Evolutionary conservation across 2,329 filamentous ascomycete species (phyloP).

Genomic region (Pseudogymnoascus sp.): DNA sequence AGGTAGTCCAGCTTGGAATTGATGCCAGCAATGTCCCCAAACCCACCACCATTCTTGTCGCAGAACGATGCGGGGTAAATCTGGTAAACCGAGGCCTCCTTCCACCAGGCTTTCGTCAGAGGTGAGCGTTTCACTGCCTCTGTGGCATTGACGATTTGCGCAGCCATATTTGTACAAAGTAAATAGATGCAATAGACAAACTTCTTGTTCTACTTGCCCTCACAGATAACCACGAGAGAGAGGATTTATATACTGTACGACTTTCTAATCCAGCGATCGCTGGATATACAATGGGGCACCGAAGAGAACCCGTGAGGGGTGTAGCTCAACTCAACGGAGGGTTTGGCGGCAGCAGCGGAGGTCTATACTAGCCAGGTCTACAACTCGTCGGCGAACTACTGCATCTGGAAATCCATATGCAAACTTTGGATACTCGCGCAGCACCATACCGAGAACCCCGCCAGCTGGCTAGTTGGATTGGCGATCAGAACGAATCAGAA

Average conservation of each 20-base stretch:
- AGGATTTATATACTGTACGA: background rate
- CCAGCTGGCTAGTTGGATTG: background rate
- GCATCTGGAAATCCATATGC: background rate
- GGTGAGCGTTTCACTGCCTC: background rate
- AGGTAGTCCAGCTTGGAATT: conserved; percentile 51
- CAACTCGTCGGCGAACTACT: background rate
- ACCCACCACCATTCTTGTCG: conserved; percentile 46
- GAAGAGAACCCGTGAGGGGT: background rate
- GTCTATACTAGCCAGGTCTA: background rate
- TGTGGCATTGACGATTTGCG: background rate
- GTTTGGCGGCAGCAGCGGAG: background rate
- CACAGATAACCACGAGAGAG: background rate
- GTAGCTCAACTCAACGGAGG: background rate
- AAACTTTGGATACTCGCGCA: background rate
- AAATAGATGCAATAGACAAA: background rate
- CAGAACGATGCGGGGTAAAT: conserved; percentile 48
- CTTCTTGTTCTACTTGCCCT: background rate
- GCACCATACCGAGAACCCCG: background rate
- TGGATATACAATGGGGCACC: background rate
- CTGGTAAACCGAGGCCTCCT: conserved; percentile 35
- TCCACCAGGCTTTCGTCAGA: conserved; percentile 5
- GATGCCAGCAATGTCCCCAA: conserved; percentile 52
- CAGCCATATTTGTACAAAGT: background rate
- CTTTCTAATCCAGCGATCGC: background rate
- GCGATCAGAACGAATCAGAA: background rate